These are phyloP conservation scores for Aspergillus candidus DNA, from an alignment of 2,329 filamentous ascomycete genomes.

Conservation along the genomic window DNA sequence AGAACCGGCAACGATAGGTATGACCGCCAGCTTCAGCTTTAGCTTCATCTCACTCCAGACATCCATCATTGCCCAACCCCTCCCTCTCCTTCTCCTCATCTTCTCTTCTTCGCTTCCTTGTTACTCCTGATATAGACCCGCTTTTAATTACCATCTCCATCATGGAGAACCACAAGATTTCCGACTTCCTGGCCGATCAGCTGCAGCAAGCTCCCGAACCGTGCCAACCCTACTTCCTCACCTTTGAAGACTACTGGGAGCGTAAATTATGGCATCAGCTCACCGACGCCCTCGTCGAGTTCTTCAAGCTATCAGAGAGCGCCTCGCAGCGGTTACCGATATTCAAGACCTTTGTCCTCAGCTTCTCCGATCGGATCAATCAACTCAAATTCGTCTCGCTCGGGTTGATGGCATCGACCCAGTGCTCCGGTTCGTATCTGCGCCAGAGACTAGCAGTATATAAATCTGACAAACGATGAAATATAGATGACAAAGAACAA, in stretches of 20 bases:
- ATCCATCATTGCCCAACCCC: conserved; percentile 9
- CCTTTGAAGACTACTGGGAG: conserved; percentile 96
- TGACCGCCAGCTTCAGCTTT: conserved; percentile 11
- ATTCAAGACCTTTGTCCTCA: conserved; percentile 91
- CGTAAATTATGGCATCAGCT: conserved; percentile 99
- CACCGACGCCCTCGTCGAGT: conserved; percentile 78
- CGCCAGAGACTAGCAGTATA: neutral
- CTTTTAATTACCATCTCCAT: conserved; percentile 16
- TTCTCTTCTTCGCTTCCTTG: conserved; percentile 1
- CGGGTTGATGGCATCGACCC: conserved; percentile 76
- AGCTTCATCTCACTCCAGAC: conserved; percentile 7
- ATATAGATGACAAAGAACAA: conserved; percentile 74
- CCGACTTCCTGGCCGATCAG: conserved; percentile 87
- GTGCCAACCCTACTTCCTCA: conserved; percentile 78
- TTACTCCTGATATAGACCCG: neutral
- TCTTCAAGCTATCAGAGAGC: conserved; percentile 79
- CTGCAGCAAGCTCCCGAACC: conserved; percentile 82
- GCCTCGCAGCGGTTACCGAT: conserved; percentile 77
- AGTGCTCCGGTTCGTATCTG: conserved; percentile 50
- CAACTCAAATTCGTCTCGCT: conserved; percentile 93
- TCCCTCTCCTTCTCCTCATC: conserved; percentile 6
- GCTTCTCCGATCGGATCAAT: conserved; percentile 98
- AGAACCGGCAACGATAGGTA: neutral
- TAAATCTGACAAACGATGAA: conserved; percentile 7
- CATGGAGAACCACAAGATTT: conserved; percentile 84